Conservation (phyloP, 108 stramenopile genomes). For the Nitzschia palea region DNA sequence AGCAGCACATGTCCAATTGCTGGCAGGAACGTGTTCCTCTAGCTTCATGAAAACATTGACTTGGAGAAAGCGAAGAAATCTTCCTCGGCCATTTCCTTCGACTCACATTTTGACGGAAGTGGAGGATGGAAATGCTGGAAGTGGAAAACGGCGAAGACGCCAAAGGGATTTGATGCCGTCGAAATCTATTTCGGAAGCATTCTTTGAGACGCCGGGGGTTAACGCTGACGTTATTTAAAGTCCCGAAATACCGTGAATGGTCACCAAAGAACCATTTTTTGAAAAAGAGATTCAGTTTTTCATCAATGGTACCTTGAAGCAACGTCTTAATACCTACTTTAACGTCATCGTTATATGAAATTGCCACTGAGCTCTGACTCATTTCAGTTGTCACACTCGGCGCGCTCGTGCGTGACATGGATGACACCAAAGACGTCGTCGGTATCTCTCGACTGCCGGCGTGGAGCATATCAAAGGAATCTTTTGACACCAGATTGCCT, state of each 20-base stretch:
- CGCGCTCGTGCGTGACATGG: not conserved
- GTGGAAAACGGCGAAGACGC: not conserved
- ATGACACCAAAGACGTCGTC: not conserved
- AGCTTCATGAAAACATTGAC: too few species aligned
- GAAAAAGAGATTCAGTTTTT: not conserved
- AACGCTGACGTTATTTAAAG: not conserved
- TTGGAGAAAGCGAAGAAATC: too few species aligned
- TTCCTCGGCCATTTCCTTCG: too few species aligned
- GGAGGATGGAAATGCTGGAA: not conserved
- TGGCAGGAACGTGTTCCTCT: too few species aligned
- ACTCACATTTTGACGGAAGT: too few species aligned
- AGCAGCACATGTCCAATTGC: too few species aligned
- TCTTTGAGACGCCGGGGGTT: not conserved
- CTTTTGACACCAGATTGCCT: too few species aligned
- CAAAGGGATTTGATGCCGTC: not conserved
- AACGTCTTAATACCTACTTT: not conserved
- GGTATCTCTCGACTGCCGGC: too few species aligned
- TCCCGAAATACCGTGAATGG: not conserved
- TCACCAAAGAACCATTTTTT: not conserved
- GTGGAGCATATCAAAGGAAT: too few species aligned
- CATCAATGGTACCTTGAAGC: not conserved
- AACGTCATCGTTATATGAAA: not conserved
- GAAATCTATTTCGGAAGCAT: not conserved
- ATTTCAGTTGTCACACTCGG: not conserved
- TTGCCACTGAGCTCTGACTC: not conserved